Percentiles rank a stretch among this genome's conserved stretches.
Conservation (phyloP, 2,329 filamentous ascomycete species). For the Exophiala sp. region DNA sequence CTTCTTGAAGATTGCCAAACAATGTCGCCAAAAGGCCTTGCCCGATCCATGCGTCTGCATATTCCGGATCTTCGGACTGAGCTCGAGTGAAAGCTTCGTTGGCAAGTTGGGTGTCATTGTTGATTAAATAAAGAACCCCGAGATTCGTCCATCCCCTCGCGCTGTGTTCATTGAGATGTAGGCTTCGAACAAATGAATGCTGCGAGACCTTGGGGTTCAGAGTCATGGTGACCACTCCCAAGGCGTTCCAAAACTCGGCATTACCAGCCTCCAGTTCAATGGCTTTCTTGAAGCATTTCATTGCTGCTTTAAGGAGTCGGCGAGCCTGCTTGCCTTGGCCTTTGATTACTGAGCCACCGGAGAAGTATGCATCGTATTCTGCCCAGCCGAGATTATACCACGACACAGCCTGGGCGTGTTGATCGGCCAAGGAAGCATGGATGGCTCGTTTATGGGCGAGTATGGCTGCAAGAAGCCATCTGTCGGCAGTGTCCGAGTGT, state of each 20-base stretch:
- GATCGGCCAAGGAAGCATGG: slow-evolving; percentile 62
- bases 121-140: slow-evolving; percentile 75
- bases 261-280: slow-evolving; percentile 95
- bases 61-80: slow-evolving; percentile 91
- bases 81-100: slow-evolving; percentile 85
- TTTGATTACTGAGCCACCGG: slow-evolving; percentile 35
- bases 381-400: slow-evolving; percentile 97
- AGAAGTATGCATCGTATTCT: slow-evolving; percentile 70
- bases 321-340: slow-evolving; percentile 43
- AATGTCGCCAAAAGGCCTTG: slow-evolving; percentile 80
- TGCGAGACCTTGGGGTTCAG: slow-evolving; percentile 84
- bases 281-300: slow-evolving; percentile 87
- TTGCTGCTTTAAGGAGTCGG: slow-evolving; percentile 72
- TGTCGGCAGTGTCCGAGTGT: slow-evolving; percentile 38
- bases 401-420: slow-evolving; percentile 86
- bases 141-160: slow-evolving; percentile 86
- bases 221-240: slow-evolving; percentile 82
- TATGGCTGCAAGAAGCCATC: slow-evolving; percentile 65
- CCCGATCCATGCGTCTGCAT: slow-evolving; percentile 86
- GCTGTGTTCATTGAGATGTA: slow-evolving; percentile 87
- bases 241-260: slow-evolving; percentile 91
- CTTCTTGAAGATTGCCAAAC: slow-evolving; percentile 68
- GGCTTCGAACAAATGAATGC: slow-evolving; percentile 83
- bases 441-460: slow-evolving; percentile 85
- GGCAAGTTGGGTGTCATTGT: slow-evolving; percentile 77